Evolutionary conservation across 1,139 yeast genomes (phyloP).

Genomic region (Taphrina pruni): DNA sequence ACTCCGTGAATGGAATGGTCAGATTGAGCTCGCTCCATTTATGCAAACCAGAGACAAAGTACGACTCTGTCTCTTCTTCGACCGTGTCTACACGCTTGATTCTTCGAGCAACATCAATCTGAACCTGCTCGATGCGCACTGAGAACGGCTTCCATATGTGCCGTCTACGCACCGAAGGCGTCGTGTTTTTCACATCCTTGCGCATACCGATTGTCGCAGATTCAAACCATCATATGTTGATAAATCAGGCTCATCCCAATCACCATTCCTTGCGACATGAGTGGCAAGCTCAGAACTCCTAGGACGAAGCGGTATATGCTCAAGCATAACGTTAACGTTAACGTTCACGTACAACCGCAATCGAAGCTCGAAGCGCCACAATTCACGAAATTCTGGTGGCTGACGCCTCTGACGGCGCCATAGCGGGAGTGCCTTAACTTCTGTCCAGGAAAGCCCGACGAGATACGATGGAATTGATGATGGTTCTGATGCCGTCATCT

Average conservation of each 20-base stretch:
- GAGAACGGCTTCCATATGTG: constrained; percentile 45
- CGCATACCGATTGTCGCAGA: neutral
- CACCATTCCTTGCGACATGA: too few relatives aligned
- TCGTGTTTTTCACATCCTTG: constrained; percentile 27
- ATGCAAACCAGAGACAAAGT: constrained; percentile 75
- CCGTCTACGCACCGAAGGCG: constrained; percentile 27
- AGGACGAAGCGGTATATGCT: too few relatives aligned
- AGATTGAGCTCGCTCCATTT: constrained; percentile 90
- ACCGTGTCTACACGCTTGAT: constrained; percentile 66
- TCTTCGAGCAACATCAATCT: constrained; percentile 79
- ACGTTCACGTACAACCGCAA: too few relatives aligned
- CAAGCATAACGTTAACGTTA: too few relatives aligned
- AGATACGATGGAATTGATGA: neutral
- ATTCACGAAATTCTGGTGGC: constrained; percentile 1
- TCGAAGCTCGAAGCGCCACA: constrained; percentile 5
- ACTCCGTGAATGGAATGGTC: constrained; percentile 72
- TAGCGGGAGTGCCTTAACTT: neutral
- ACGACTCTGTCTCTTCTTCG: constrained; percentile 57
- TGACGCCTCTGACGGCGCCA: neutral
- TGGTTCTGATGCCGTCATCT: neutral
- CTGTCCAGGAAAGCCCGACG: neutral
- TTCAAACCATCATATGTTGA: too few relatives aligned
- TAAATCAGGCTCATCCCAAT: too few relatives aligned
- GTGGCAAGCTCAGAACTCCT: too few relatives aligned
- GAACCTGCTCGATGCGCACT: constrained; percentile 80